phyloP scores from a whole-genome alignment of 768 basidiomycete species.

The Sistotremastrum niveocremeum region DNA sequence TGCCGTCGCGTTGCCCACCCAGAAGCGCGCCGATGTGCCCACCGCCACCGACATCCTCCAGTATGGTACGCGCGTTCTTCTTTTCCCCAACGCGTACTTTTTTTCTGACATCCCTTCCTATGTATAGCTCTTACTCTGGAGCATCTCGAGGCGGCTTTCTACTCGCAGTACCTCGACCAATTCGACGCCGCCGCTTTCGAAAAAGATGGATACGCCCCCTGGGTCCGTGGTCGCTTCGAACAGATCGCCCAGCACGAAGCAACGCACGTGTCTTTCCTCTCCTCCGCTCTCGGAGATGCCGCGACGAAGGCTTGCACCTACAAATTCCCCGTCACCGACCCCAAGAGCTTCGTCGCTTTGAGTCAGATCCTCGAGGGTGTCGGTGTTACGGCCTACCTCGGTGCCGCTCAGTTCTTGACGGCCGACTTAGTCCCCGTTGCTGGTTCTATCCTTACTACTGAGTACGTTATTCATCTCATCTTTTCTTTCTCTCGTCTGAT shows the following conservation, averaged over 20 bases:
- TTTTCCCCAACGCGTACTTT: too few relatives aligned
- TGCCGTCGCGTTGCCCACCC: too few relatives aligned
- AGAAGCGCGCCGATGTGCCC: too few relatives aligned
- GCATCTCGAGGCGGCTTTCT: constrained; percentile 28
- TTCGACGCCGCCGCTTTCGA: constrained; percentile 16
- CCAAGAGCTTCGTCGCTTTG: constrained; percentile 28
- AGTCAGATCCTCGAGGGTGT: constrained; percentile 40
- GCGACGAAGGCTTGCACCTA: constrained; percentile 26
- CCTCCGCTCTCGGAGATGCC: constrained; percentile 20
- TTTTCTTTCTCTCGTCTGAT: background rate
- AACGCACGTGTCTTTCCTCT: constrained; percentile 22
- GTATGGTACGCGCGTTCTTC: too few relatives aligned
- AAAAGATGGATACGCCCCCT: constrained; percentile 12
- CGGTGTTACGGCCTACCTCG: constrained; percentile 43
- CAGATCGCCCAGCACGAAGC: constrained; percentile 39
- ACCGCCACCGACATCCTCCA: too few relatives aligned
- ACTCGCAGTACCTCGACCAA: constrained; percentile 5
- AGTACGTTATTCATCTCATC: constrained; percentile 11
- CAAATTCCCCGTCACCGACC: constrained; percentile 23
- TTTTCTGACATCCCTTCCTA: too few relatives aligned
- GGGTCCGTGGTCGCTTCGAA: constrained; percentile 34
- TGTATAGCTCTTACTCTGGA: too few relatives aligned
- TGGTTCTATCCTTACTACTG: constrained; percentile 44
- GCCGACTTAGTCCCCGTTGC: constrained; percentile 36
- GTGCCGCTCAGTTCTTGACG: constrained; percentile 30